Conservation (phyloP, 306 rosid genomes). For the Lathyrus oleraceus region DNA sequence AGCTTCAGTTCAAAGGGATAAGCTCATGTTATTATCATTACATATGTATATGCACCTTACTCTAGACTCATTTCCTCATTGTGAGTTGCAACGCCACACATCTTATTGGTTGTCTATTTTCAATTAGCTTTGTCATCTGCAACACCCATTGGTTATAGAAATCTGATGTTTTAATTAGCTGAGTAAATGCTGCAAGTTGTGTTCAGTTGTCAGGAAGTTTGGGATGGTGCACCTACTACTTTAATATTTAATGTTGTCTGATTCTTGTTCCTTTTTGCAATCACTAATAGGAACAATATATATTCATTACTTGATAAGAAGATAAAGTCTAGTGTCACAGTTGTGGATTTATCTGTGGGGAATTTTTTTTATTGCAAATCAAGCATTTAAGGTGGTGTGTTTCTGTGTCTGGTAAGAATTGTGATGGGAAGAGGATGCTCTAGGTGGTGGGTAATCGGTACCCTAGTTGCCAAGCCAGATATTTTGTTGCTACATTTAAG, state of each 20-base stretch:
- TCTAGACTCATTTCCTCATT: slow-evolving; percentile 33
- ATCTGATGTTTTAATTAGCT: slow-evolving; percentile 26
- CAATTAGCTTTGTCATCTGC: slow-evolving; percentile 27
- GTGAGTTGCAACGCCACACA: slow-evolving; percentile 40
- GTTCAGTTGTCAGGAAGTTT: background rate
- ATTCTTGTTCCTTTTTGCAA: slow-evolving; percentile 34
- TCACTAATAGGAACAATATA: slow-evolving; percentile 34
- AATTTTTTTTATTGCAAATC: slow-evolving; percentile 16
- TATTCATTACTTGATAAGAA: slow-evolving; percentile 31
- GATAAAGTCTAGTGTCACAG: slow-evolving; percentile 24
- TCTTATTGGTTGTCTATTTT: slow-evolving; percentile 34
- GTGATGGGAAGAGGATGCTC: slow-evolving; percentile 20
- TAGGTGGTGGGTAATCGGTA: slow-evolving; percentile 25
- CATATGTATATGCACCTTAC: slow-evolving; percentile 5
- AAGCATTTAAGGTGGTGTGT: slow-evolving; percentile 28
- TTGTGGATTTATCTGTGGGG: slow-evolving; percentile 25
- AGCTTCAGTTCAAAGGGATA: slow-evolving; percentile 31
- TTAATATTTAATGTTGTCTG: slow-evolving; percentile 31
- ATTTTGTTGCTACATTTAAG: slow-evolving; percentile 23
- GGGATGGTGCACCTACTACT: slow-evolving; percentile 1
- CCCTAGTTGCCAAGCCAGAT: slow-evolving; percentile 18
- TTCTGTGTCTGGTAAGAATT: slow-evolving; percentile 30
- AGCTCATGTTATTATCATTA: slow-evolving; percentile 31
- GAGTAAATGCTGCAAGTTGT: slow-evolving; percentile 38
- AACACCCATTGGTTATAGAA: slow-evolving; percentile 22